Evolutionary conservation across 345 rosid species (phyloP), one percentile per base, ranked within the genome.

Genomic region (Citrus sp.): DNA sequence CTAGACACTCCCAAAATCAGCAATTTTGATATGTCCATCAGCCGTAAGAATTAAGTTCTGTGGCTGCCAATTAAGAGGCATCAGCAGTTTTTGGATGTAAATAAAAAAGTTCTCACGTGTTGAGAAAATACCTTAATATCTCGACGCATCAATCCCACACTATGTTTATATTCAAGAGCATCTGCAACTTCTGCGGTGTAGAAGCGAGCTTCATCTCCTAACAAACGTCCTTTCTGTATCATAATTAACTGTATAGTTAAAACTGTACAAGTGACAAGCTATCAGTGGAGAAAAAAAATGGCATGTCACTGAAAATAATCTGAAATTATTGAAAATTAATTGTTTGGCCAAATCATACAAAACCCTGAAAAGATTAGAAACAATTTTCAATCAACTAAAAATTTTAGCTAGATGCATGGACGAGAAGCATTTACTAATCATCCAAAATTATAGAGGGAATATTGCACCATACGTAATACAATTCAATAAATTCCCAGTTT

Each of bases 151-250:
- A 32, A 4, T 32, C 35, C 35, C 84, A 96, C 91, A 66, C 78
- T 79, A 82, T 94, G 98, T 81, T 94, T 92, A 81, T 96, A 96
- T 85, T 96, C 98, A 54, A 96, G 97, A 74, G 97, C 97, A 87
- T 96, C 98, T 46, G 92, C 91, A 79, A 94, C 97, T 87, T 96
- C 97, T 40, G 98, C 97, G 18, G 92, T 84, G 79, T 96, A 96
- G 81, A 92, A 94, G 28, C 98, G 87, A 84, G 98, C 97, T 87
- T 96, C 99, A 76, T 90, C 90, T 87, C 91, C 98, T 22, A 93
- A 74, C 67, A 92, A 79, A 25, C 90, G 88, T 69, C 91, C 86
- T 32, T 91, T 96, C 98, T 94, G 88, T 82, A 80, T 54, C 66
- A 79, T 61, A 9, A 83, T 34, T 65, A 78, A 74, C 56, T 58